Conservation (phyloP, 2,329 filamentous ascomycete genomes). For the Xenoacremonium recifei region DNA sequence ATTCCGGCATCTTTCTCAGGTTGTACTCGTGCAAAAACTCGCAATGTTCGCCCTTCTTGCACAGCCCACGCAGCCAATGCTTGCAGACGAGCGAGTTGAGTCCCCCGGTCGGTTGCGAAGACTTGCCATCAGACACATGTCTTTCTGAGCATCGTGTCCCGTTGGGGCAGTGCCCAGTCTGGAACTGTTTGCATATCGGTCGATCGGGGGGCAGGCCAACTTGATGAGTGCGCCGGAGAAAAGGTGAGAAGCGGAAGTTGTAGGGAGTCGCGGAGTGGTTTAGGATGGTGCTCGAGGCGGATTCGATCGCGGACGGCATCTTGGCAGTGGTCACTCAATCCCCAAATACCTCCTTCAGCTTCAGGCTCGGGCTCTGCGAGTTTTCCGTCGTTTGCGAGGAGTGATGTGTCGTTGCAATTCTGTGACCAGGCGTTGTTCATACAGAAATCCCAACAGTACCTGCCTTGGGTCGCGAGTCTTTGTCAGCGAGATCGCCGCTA, state of each 20-base stretch:
- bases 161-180: slow-evolving; percentile 81
- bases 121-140: slow-evolving; percentile 54
- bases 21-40: slow-evolving; percentile 99
- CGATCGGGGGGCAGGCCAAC: slow-evolving; percentile 78
- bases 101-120: slow-evolving; percentile 43
- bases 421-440: too few relatives aligned
- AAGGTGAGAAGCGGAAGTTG: slow-evolving; percentile 81
- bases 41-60: slow-evolving; percentile 95
- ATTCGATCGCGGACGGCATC: slow-evolving; percentile 31
- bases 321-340: too few relatives aligned
- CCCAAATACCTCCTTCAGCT: too few relatives aligned
- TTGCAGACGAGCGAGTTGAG: slow-evolving; percentile 92
- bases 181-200: slow-evolving; percentile 82
- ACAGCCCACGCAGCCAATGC: slow-evolving; percentile 95
- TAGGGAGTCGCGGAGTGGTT: slow-evolving; percentile 56
- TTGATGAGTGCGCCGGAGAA: slow-evolving; percentile 78
- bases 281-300: slow-evolving; percentile 48
- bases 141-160: slow-evolving; percentile 84
- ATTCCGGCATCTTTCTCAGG: slow-evolving; percentile 96
- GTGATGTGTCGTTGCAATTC: too few relatives aligned
- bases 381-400: too few relatives aligned
- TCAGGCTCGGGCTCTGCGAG: too few relatives aligned
- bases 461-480: slow-evolving; percentile 7
- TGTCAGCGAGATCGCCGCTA: slow-evolving; percentile 12
- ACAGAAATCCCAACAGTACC: too few relatives aligned